Percentiles rank a stretch among this genome's conserved stretches.
These are phyloP conservation scores for Bimuria novae-zelandiae DNA, from an alignment of 2,329 filamentous ascomycete species.

Conservation along the genomic window DNA sequence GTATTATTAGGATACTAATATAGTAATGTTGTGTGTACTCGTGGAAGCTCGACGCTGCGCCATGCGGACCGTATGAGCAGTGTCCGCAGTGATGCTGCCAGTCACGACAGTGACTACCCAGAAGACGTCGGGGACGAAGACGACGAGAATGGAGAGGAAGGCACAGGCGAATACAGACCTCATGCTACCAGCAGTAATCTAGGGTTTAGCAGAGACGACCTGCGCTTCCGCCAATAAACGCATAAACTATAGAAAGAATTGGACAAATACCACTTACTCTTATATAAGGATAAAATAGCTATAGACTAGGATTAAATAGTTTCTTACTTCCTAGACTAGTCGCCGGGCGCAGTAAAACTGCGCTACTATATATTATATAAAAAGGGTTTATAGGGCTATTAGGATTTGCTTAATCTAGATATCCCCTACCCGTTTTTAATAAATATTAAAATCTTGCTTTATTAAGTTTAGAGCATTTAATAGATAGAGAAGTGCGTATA, in stretches of 20 bases:
- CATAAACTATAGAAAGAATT: conserved; percentile 13
- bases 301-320: conserved; percentile 15
- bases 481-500: no score
- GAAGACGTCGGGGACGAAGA: no score
- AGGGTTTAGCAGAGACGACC: background rate
- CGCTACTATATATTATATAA: conserved; percentile 8
- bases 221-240: conserved; percentile 6
- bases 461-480: no score
- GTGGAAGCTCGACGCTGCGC: no score
- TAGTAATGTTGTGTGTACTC: no score
- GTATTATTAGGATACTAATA: no score
- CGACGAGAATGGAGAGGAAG: conserved; percentile 13
- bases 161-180: conserved; percentile 8
- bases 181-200: background rate
- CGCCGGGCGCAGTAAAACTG: conserved; percentile 6
- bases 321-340: conserved; percentile 10
- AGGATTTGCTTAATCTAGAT: background rate
- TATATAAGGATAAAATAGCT: conserved; percentile 11
- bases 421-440: no score
- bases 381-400: background rate
- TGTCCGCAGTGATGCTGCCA: no score
- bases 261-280: conserved; percentile 18
- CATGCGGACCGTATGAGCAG: no score
- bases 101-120: no score
- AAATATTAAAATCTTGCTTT: no score